These are phyloP conservation scores for Schizopora paradoxa DNA, from an alignment of 1,284 basidiomycete species.

Conservation along the genomic window DNA sequence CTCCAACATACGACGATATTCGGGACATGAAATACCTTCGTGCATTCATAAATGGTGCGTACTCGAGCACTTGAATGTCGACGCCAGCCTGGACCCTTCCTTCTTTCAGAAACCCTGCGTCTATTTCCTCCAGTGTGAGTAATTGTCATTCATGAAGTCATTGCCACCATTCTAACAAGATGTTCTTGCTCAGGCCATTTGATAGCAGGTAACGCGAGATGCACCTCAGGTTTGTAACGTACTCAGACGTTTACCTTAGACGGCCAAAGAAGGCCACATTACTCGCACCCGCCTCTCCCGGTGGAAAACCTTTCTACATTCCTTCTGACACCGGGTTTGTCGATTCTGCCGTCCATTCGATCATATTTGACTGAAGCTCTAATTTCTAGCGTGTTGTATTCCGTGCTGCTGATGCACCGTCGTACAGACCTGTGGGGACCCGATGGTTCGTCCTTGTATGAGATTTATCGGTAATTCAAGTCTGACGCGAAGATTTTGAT, in stretches of 20 bases:
- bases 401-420: slow-evolving; percentile 24
- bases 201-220: slow-evolving; percentile 20
- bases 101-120: slow-evolving; percentile 27
- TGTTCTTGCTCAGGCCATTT: slow-evolving; percentile 21
- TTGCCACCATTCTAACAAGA: neutral
- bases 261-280: slow-evolving; percentile 21
- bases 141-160: neutral
- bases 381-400: neutral
- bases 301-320: slow-evolving; percentile 25
- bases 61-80: neutral
- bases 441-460: slow-evolving; percentile 26
- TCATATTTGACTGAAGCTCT: neutral
- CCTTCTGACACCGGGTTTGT: slow-evolving; percentile 22
- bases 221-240: neutral
- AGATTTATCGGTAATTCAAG: neutral
- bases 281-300: slow-evolving; percentile 21
- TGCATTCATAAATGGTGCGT: slow-evolving; percentile 28
- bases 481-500: neutral
- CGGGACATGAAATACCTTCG: slow-evolving; percentile 26
- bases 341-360: too few relatives aligned
- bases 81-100: neutral
- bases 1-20: slow-evolving; percentile 17
- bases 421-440: slow-evolving; percentile 37
- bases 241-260: neutral
- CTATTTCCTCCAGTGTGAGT: slow-evolving; percentile 29